Evolutionary conservation across 2,329 filamentous ascomycete species (phyloP).

Genomic region (Cercospora sp.): DNA sequence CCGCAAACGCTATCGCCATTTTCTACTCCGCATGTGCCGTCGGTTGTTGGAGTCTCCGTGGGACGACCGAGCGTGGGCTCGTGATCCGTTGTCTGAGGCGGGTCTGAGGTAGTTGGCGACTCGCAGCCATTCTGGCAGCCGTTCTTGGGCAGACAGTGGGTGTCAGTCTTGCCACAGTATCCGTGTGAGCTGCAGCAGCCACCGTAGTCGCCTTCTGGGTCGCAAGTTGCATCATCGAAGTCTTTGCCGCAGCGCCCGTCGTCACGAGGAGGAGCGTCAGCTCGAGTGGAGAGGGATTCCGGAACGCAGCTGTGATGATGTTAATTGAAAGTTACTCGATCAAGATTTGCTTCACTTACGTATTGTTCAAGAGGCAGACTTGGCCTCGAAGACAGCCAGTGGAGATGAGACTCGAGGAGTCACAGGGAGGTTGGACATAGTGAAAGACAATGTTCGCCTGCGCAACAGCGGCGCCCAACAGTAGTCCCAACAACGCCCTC

Average conservation of each 20-base stretch:
- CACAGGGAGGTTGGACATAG: slow-evolving; percentile 49
- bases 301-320: not conserved
- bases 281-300: not conserved
- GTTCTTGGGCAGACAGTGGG: slow-evolving; percentile 32
- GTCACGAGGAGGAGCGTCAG: slow-evolving; percentile 23
- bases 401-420: slow-evolving; percentile 30
- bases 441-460: slow-evolving; percentile 52
- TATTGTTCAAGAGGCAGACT: slow-evolving; percentile 40
- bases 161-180: slow-evolving; percentile 40
- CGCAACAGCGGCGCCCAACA: not conserved
- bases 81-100: slow-evolving; percentile 16
- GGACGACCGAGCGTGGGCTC: slow-evolving; percentile 34
- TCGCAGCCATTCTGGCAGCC: slow-evolving; percentile 47
- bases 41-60: slow-evolving; percentile 45
- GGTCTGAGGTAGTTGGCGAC: slow-evolving; percentile 23
- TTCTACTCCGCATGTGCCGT: slow-evolving; percentile 56
- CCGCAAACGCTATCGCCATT: slow-evolving; percentile 55
- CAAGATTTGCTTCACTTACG: slow-evolving; percentile 29
- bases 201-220: slow-evolving; percentile 42
- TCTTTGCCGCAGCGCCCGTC: slow-evolving; percentile 46
- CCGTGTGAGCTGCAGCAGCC: slow-evolving; percentile 43
- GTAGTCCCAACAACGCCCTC: not conserved
- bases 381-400: slow-evolving; percentile 42
- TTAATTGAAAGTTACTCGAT: not conserved
- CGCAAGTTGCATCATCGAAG: slow-evolving; percentile 43